Evolutionary conservation across 2,329 filamentous ascomycete genomes (phyloP).

Genomic region (Pezicula carpinea): DNA sequence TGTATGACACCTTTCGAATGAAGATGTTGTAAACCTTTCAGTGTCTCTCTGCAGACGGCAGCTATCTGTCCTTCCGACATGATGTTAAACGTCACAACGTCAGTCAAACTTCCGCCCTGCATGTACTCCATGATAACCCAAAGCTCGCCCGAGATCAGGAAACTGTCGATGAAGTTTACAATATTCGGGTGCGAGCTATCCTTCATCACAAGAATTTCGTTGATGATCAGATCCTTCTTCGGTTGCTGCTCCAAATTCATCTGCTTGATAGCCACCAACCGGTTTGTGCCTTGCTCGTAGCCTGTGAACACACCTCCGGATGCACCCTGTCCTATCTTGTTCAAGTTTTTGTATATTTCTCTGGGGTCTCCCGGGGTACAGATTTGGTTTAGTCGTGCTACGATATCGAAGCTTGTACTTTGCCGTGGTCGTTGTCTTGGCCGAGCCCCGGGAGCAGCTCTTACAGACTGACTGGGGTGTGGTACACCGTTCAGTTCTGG

Average conservation of each 20-base stretch:
- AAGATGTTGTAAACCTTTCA: conserved; percentile 87
- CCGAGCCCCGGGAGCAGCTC: conserved; percentile 51
- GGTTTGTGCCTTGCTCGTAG: conserved; percentile 77
- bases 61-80: conserved; percentile 98
- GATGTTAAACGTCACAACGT: conserved; percentile 98
- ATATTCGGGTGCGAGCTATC: conserved; percentile 98
- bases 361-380: conserved; percentile 88
- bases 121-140: conserved; percentile 99
- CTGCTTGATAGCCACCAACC: conserved; percentile 96
- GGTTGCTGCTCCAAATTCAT: conserved; percentile 99
- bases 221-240: conserved; percentile 98
- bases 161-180: conserved; percentile 99
- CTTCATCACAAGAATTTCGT: conserved; percentile 98
- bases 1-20: conserved; percentile 98
- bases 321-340: conserved; percentile 95
- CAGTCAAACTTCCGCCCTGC: conserved; percentile 95
- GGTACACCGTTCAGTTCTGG: conserved; percentile 33
- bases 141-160: conserved; percentile 80
- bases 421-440: conserved; percentile 75
- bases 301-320: conserved; percentile 95
- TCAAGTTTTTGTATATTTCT: conserved; percentile 78
- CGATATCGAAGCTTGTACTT: conserved; percentile 76
- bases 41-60: conserved; percentile 87
- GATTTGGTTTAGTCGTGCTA: conserved; percentile 78
- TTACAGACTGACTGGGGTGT: conserved; percentile 28